Evolutionary conservation across 2,329 filamentous ascomycete genomes (phyloP).

Genomic region (Penicillium sp.): DNA sequence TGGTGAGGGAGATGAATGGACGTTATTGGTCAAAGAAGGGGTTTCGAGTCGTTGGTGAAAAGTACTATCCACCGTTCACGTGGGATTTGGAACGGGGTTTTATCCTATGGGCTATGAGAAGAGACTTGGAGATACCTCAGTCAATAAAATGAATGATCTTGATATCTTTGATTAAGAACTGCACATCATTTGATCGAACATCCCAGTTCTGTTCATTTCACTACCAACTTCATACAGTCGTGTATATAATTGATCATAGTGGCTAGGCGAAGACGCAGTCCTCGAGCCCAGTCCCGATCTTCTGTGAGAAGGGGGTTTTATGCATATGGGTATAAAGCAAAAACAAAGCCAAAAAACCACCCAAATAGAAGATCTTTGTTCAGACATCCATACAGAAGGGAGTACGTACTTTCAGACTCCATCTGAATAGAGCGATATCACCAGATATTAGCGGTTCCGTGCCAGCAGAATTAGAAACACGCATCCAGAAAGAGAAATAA

Average conservation of each 20-base stretch:
- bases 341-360: neutral
- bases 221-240: slow-evolving; percentile 9
- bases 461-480: slow-evolving; percentile 7
- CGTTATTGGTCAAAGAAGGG: no score
- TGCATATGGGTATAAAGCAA: slow-evolving; percentile 13
- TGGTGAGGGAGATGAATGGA: no score
- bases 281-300: neutral
- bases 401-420: neutral
- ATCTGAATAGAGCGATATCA: neutral
- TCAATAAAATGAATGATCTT: no score
- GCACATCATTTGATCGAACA: neutral
- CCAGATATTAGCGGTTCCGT: slow-evolving; percentile 1
- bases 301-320: slow-evolving; percentile 3
- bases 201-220: neutral
- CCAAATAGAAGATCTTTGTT: neutral
- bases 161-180: no score
- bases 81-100: no score
- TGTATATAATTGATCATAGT: neutral
- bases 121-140: neutral
- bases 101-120: no score
- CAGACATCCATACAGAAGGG: neutral
- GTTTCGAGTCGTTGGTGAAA: no score
- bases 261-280: neutral
- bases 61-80: no score
- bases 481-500: neutral